Conservation (phyloP, 257 asterid genomes). For the Lavandula angustifolia region DNA sequence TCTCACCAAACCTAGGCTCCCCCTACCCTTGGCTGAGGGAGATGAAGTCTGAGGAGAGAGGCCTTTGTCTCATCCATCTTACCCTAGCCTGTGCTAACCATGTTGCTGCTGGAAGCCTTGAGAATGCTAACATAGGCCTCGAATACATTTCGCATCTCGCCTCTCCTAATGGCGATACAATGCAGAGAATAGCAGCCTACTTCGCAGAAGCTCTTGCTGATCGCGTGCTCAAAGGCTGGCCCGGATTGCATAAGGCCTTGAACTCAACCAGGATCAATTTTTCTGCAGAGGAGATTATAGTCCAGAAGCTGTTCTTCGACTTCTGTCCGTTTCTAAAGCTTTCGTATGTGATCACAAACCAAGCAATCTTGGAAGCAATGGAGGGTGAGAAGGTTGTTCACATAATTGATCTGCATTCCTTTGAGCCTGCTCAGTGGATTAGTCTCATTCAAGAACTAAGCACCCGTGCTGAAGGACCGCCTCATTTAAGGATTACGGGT, state of each 20-base stretch:
- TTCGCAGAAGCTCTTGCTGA: conserved; percentile 78
- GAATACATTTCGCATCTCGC: conserved; percentile 69
- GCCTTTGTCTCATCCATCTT: conserved; percentile 60
- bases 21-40: conserved; percentile 62
- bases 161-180: conserved; percentile 72
- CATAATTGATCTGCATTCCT: conserved; percentile 57
- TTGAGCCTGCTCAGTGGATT: conserved; percentile 72
- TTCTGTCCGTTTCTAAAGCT: conserved; percentile 67
- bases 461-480: conserved; percentile 61
- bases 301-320: conserved; percentile 51
- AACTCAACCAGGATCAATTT: conserved; percentile 46
- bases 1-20: conserved; percentile 54
- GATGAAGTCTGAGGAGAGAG: conserved; percentile 71
- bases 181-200: conserved; percentile 73
- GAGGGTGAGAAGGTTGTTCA: conserved; percentile 72
- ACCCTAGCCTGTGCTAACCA: conserved; percentile 59
- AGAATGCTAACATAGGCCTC: conserved; percentile 63
- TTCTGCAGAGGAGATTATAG: conserved; percentile 41
- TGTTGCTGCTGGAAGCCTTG: conserved; percentile 62
- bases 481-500: conserved; percentile 70
- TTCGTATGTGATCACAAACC: conserved; percentile 65
- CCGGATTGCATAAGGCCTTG: conserved; percentile 68
- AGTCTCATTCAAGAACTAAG: conserved; percentile 54
- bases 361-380: conserved; percentile 75
- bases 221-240: conserved; percentile 60